Conservation (phyloP, 225 moss, liverwort and hornwort genomes). For the Lunularia cruciata region DNA sequence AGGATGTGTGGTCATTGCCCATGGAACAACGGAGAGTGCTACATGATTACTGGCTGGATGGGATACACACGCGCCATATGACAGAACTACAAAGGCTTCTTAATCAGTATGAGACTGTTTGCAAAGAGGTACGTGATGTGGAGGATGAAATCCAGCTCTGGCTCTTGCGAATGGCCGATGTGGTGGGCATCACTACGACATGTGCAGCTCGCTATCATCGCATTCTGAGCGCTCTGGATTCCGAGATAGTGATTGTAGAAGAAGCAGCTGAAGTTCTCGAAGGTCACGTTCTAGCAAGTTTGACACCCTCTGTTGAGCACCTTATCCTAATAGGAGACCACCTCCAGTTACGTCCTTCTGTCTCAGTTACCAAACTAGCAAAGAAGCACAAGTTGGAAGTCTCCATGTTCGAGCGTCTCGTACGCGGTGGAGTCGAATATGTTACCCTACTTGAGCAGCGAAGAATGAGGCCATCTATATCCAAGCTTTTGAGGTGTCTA, state of each 20-base stretch:
- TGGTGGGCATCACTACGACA: no score
- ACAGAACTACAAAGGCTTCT: conserved; percentile 11
- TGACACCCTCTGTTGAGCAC: conserved; percentile 38
- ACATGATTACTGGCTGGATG: conserved; percentile 40
- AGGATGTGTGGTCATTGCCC: no score
- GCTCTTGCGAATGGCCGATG: conserved; percentile 28
- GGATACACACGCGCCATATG: conserved; percentile 2
- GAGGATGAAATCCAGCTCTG: conserved; percentile 40
- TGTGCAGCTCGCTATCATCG: conserved; percentile 36
- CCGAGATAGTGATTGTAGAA: conserved; percentile 46
- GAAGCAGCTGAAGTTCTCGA: conserved; percentile 56
- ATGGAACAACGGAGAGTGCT: neutral
- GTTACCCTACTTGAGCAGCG: conserved; percentile 44
- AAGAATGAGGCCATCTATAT: conserved; percentile 46
- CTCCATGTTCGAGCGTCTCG: conserved; percentile 56
- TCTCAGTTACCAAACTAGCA: conserved; percentile 24
- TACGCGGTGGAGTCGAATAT: conserved; percentile 40
- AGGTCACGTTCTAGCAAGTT: conserved; percentile 37
- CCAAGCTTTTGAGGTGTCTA: conserved; percentile 35
- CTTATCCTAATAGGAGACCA: conserved; percentile 51
- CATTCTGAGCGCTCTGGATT: conserved; percentile 35
- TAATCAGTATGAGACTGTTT: conserved; percentile 31
- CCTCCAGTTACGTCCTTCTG: conserved; percentile 41
- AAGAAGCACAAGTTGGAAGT: conserved; percentile 39
- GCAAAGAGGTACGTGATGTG: conserved; percentile 5